Conservation (phyloP, 1,139 yeast genomes). For the Saccharomycopsis hybrid region DNA sequence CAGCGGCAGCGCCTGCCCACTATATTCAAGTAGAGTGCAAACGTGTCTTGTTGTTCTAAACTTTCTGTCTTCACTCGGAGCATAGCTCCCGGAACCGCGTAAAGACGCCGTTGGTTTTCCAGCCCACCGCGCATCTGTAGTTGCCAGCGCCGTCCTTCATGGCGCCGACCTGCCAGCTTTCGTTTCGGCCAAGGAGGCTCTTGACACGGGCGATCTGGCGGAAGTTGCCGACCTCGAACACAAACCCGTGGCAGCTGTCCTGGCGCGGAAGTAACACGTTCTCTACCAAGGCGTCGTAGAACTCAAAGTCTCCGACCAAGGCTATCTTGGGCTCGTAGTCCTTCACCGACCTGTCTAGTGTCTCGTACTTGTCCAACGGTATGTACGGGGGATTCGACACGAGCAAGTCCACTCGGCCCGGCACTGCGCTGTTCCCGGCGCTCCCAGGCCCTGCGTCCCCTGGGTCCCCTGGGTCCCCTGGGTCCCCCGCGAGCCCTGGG, state of each 20-base stretch:
- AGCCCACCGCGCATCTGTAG: slow-evolving; percentile 30
- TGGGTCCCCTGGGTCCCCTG: too few relatives aligned
- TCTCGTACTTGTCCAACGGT: slow-evolving; percentile 39
- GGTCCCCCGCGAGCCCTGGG: too few relatives aligned
- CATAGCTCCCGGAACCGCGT: too few relatives aligned
- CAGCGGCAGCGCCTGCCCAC: too few relatives aligned
- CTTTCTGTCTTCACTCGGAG: too few relatives aligned
- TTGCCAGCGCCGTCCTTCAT: slow-evolving; percentile 29
- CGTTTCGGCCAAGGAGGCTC: slow-evolving; percentile 10
- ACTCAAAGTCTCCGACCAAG: slow-evolving; percentile 66
- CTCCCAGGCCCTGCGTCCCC: too few relatives aligned
- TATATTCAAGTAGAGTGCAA: too few relatives aligned
- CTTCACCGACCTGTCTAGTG: slow-evolving; percentile 54
- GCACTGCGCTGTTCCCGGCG: too few relatives aligned
- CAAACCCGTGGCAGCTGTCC: slow-evolving; percentile 29
- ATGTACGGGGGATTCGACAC: slow-evolving; percentile 91
- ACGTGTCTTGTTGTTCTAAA: too few relatives aligned
- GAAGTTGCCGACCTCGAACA: slow-evolving; percentile 37
- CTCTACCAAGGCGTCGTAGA: slow-evolving; percentile 51
- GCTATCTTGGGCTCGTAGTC: slow-evolving; percentile 73
- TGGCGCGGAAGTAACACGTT: slow-evolving; percentile 37
- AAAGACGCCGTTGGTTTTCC: slow-evolving; percentile 27
- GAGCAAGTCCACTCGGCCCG: slow-evolving; percentile 39
- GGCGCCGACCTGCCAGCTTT: slow-evolving; percentile 26
- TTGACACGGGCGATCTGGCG: slow-evolving; percentile 27